phyloP scores from a whole-genome alignment of 495 filamentous ascomycete genomes.

The Extremus antarcticus region DNA sequence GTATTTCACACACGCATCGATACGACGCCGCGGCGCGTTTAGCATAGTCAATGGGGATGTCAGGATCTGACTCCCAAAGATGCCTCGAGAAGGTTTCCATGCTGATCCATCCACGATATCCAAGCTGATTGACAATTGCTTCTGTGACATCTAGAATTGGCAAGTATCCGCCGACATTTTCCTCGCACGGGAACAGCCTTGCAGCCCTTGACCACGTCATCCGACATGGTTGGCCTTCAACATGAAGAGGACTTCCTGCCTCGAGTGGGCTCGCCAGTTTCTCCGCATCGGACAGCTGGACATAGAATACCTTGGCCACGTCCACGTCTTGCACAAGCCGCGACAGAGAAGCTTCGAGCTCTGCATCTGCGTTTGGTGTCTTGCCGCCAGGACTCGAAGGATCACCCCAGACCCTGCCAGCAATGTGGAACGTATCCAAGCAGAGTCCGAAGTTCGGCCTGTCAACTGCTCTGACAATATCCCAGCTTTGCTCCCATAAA shows the following conservation, averaged over 20 bases:
- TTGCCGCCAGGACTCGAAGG: constrained; percentile 44
- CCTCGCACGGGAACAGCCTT: constrained; percentile 63
- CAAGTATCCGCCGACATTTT: constrained; percentile 58
- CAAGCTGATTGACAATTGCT: constrained; percentile 51
- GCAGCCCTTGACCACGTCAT: constrained; percentile 80
- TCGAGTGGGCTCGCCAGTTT: constrained; percentile 47
- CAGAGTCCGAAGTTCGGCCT: constrained; percentile 67
- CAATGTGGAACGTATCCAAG: constrained; percentile 78
- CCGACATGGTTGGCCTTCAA: constrained; percentile 48
- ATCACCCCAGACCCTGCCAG: constrained; percentile 62
- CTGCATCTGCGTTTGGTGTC: constrained; percentile 46
- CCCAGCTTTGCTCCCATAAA: constrained; percentile 62
- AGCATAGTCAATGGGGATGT: no score
- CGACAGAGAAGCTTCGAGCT: constrained; percentile 45
- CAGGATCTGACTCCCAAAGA: no score
- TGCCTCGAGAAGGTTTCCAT: constrained; percentile 74
- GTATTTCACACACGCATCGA: no score
- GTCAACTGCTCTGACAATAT: constrained; percentile 53
- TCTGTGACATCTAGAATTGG: constrained; percentile 52
- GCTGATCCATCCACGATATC: constrained; percentile 65
- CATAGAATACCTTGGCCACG: constrained; percentile 60
- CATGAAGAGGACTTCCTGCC: constrained; percentile 51
- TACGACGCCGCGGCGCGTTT: no score
- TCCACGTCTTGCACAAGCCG: constrained; percentile 48
- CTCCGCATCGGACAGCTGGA: constrained; percentile 72